Base-by-base conservation (phyloP, 805 yeast genomes). In the Zygosaccharomyces kombuchaensis region DNA sequence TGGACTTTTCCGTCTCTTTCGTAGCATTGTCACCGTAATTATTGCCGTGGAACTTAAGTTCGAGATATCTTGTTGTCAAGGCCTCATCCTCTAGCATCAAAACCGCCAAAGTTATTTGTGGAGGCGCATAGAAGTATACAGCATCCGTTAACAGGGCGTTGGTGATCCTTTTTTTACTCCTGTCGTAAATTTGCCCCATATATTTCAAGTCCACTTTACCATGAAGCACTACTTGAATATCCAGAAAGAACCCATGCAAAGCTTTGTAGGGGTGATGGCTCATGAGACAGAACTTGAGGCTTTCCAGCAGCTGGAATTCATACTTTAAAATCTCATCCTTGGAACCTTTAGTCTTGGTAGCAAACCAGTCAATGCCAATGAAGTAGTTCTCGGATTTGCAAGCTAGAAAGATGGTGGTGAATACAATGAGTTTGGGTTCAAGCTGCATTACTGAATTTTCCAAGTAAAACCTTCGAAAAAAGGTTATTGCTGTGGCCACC, bases 341-440 rank as follows among this genome's bases (percentile, higher is more conserved):
- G 30, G 80, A 77, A 1, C 86, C 77, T 44, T 83, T 82, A 16
- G 91, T 76, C 38, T 84, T 77, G 37, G 77, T 76, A 45, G 87
- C 81, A 61, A 91, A 90, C 9, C 86, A 76, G 35, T 84, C 84
- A 48, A 91, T 85, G 22, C 96, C 79, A 25, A 93, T 84, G 66
- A 90, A 91, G 63, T 80, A 83, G 67, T 93, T 91, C 59, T 93
- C 99, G 13, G 90, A 79, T 66, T 93, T 93, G 35, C 96, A 90
- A 5, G 97, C 96, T 27, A 93, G 70, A 62, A 89, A 93, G 9
- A 93, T 76, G 51, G 96, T 84, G 1, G 95, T 84, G 44, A 80
- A 70, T n/a, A 93, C 73, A 14, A 93, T 74, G 48, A 81, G 77
- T 58, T 87, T 86, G 9, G 99, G 99, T 57, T 87, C 93, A 57